Evolutionary conservation across 2,329 filamentous ascomycete species (phyloP).

Genomic region (Cytospora schulzeri): DNA sequence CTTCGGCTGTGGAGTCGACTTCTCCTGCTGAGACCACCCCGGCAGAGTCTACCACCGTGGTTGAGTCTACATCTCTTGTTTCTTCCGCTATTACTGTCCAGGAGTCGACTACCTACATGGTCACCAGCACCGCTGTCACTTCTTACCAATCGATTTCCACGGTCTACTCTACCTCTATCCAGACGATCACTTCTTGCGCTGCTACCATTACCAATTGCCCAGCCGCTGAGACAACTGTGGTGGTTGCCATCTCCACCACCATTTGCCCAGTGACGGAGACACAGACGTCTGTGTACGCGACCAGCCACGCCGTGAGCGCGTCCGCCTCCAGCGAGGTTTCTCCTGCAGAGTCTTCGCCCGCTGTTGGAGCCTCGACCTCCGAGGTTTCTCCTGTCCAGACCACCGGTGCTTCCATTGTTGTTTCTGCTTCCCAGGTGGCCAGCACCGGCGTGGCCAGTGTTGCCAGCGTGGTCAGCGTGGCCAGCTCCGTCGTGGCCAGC

Average conservation of each 20-base stretch:
- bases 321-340: constrained; percentile 22
- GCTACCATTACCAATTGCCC: constrained; percentile 45
- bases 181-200: constrained; percentile 55
- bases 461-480: constrained; percentile 1
- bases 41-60: constrained; percentile 21
- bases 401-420: constrained; percentile 23
- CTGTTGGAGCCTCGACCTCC: constrained; percentile 21
- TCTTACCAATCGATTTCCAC: constrained; percentile 25
- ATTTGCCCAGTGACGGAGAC: constrained; percentile 64
- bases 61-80: constrained; percentile 1
- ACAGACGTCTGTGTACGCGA: constrained; percentile 39
- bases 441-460: no score
- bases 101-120: constrained; percentile 23
- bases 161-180: constrained; percentile 21
- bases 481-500: constrained; percentile 44
- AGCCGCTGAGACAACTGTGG: constrained; percentile 48
- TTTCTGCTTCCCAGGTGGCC: constrained; percentile 28
- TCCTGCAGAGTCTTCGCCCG: constrained; percentile 17
- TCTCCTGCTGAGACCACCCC: constrained; percentile 29
- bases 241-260: constrained; percentile 60
- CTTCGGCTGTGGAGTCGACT: constrained; percentile 20
- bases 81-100: constrained; percentile 13
- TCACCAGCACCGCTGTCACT: constrained; percentile 27
- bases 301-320: constrained; percentile 28
- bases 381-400: constrained; percentile 24